phyloP scores from a whole-genome alignment of 805 yeast species.

The Cyberlindnera euphorbiiphila region DNA sequence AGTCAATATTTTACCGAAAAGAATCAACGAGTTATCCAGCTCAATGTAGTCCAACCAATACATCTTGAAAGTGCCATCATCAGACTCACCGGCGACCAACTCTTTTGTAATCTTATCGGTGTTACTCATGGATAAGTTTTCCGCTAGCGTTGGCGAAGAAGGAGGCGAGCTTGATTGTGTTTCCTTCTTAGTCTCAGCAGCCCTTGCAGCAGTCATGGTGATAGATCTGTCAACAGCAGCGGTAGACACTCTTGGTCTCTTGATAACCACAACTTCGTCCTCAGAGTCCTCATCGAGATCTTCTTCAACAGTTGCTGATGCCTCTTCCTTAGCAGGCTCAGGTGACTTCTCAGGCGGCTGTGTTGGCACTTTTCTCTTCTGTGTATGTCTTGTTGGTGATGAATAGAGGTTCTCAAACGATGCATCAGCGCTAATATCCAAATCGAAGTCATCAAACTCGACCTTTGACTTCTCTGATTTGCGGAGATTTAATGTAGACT shows the following conservation, averaged over 20 bases:
- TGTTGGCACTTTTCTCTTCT: constrained; percentile 8
- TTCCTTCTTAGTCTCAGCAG: constrained; percentile 5
- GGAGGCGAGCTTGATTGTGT: constrained; percentile 9
- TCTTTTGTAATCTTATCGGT: constrained; percentile 22
- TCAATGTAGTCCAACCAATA: constrained; percentile 91
- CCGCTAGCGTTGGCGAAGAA: constrained; percentile 18
- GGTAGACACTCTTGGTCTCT: constrained; percentile 46
- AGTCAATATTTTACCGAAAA: constrained; percentile 78
- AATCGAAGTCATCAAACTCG: constrained; percentile 27
- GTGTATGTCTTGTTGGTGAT: constrained; percentile 34
- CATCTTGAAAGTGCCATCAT: constrained; percentile 52
- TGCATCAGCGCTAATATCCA: constrained; percentile 23
- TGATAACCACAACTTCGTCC: constrained; percentile 52
- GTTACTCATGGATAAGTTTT: constrained; percentile 4
- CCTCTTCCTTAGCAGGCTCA: constrained; percentile 20
- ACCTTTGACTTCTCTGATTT: constrained; percentile 2
- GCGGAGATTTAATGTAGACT: constrained; percentile 25
- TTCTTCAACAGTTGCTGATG: constrained; percentile 2
- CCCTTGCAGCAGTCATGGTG: constrained; percentile 35
- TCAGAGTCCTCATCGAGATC: constrained; percentile 45
- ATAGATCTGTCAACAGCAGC: constrained; percentile 38
- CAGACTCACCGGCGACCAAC: constrained; percentile 24
- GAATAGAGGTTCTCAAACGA: constrained; percentile 31
- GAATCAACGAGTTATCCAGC: constrained; percentile 58
- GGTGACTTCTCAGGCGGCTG: constrained; percentile 4